These are phyloP conservation scores for Pseudogymnoascus sp. DNA, from an alignment of 2,329 filamentous ascomycete species.

Conservation along the genomic window DNA sequence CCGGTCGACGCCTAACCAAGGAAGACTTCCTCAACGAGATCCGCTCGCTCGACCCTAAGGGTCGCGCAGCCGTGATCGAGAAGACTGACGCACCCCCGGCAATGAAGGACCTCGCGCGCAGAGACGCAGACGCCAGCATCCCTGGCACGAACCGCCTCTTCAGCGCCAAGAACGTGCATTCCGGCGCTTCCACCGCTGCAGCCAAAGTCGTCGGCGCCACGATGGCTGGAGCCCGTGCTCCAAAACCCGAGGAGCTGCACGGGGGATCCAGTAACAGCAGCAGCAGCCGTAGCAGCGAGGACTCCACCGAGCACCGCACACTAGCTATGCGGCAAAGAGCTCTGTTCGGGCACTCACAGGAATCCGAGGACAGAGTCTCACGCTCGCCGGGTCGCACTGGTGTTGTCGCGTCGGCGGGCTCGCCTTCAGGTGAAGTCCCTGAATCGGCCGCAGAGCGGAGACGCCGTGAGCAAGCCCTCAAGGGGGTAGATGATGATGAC, in stretches of 20 bases:
- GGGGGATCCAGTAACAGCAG: not conserved
- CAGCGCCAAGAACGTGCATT: conserved; percentile 31
- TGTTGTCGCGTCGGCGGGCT: conserved; percentile 27
- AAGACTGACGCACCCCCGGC: conserved; percentile 21
- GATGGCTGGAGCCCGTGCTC: conserved; percentile 18
- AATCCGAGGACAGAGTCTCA: conserved; percentile 29
- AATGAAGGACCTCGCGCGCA: conserved; percentile 25
- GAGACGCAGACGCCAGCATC: conserved; percentile 21
- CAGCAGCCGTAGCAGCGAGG: not conserved
- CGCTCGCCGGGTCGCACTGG: not conserved
- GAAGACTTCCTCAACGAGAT: conserved; percentile 71
- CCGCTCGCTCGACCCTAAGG: conserved; percentile 60
- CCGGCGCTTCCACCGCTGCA: conserved; percentile 10
- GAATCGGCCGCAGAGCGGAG: conserved; percentile 66
- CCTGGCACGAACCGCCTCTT: conserved; percentile 22
- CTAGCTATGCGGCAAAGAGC: not conserved
- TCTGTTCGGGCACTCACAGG: conserved; percentile 32
- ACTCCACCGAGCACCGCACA: not conserved
- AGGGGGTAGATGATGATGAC: conserved; percentile 34
- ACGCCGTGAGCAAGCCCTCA: conserved; percentile 50
- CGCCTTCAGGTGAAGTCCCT: conserved; percentile 27
- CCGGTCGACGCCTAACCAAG: conserved; percentile 70
- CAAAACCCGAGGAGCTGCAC: not conserved
- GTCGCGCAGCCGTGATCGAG: conserved; percentile 31
- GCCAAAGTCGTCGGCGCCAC: conserved; percentile 17